Evolutionary conservation across 2,329 filamentous ascomycete genomes (phyloP), one percentile per base, ranked within the genome.

Genomic region (Colletotrichum chlorophyti): DNA sequence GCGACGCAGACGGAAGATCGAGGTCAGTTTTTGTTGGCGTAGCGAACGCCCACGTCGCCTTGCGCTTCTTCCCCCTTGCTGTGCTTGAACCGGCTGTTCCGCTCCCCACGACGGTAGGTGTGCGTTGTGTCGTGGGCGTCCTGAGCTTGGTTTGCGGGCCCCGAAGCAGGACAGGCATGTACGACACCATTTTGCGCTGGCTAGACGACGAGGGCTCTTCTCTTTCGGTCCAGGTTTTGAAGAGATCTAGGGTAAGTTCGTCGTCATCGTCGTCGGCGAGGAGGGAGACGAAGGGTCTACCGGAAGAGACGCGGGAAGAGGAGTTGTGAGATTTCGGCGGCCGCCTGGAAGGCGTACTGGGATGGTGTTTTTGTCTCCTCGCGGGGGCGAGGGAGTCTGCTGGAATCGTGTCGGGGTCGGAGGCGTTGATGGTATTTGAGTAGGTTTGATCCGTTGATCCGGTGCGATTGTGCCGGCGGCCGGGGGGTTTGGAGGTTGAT

Each of bases 241-340:
- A 63, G 9, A 65, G 65, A 23, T 72, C 68, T 41, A 78, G 69
- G 11, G 73, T 70, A 15, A 75, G 73, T 31, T 76, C 75, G 49
- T 77, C 76, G 40, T 72, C 69, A 5, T 61, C 58, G 8, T 69
- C 69, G 63, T 75, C 72, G 6, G 76, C 72, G 10, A 79, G 64
- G 54, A 81, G 72, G 21, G 78, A 79, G 40, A 79, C 69, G 47
- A 81, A 69, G 41, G 76, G 74, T 54, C 66, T 70, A 23, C 66
- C 68, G 42, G 71, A 69, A n/a, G n/a, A n/a, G n/a, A n/a, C n/a
- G n/a, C n/a, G n/a, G 3, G 69, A 72, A 1, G 72, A 49, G 12
- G 27, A 38, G 2, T 35, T 41, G 5, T 41, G 7, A 17, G 43
- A 9, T 37, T 24, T 19, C 12, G 17, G 19, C 3, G 17, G 21